phyloP scores from a whole-genome alignment of 2,329 filamentous ascomycete genomes.

The Massarina eburnea region DNA sequence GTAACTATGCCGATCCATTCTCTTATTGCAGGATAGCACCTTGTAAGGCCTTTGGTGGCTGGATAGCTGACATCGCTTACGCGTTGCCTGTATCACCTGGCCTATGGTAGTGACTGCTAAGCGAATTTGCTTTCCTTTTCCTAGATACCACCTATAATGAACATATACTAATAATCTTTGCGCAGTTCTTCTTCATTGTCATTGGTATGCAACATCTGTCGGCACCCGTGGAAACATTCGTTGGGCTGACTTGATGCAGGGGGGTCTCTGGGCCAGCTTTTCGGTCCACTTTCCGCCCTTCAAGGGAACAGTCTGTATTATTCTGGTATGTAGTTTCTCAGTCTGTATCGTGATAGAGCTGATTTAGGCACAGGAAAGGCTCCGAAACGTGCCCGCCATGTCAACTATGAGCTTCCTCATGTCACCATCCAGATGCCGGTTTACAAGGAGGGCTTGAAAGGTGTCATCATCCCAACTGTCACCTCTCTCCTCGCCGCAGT shows the following conservation, averaged over 20 bases:
- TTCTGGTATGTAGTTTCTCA: slow-evolving; percentile 15
- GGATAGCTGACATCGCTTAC: slow-evolving; percentile 15
- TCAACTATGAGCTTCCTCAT: slow-evolving; percentile 59
- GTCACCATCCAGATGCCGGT: slow-evolving; percentile 78
- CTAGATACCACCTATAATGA: neutral
- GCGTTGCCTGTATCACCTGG: neutral
- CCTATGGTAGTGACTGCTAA: neutral
- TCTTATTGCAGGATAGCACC: slow-evolving; percentile 4
- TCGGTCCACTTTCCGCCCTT: slow-evolving; percentile 46
- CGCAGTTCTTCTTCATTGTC: slow-evolving; percentile 22
- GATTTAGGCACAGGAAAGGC: slow-evolving; percentile 13
- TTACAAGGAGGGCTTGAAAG: slow-evolving; percentile 77
- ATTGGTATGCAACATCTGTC: slow-evolving; percentile 10
- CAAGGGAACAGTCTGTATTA: slow-evolving; percentile 28
- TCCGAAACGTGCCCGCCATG: slow-evolving; percentile 17
- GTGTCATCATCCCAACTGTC: slow-evolving; percentile 75
- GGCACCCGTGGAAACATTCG: neutral
- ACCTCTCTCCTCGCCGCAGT: slow-evolving; percentile 70
- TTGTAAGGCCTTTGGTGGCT: slow-evolving; percentile 8
- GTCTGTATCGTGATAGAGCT: neutral
- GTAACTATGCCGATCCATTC: slow-evolving; percentile 14
- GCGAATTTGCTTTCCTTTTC: neutral
- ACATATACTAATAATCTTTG: slow-evolving; percentile 8
- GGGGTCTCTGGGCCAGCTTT: slow-evolving; percentile 53
- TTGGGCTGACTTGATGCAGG: slow-evolving; percentile 4